A percentile compares a stretch with the other conserved stretches of the same genome.
These are phyloP conservation scores for Rhizopogon salebrosus DNA, from an alignment of 768 basidiomycete genomes.

Conservation along the genomic window DNA sequence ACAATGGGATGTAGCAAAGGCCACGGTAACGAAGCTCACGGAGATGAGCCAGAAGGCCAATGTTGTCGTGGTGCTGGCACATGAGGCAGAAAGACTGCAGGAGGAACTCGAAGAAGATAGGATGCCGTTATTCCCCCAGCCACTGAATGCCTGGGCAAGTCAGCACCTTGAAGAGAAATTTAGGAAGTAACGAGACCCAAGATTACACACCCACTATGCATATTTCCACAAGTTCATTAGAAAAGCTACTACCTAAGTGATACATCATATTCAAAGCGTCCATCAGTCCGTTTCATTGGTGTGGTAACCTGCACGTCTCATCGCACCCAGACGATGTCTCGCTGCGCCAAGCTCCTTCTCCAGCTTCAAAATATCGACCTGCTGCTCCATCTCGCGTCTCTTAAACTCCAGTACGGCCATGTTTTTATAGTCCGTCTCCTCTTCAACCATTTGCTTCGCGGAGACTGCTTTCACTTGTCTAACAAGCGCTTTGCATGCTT, in stretches of 20 bases:
- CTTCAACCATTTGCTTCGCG: conserved; percentile 72
- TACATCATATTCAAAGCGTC: background rate
- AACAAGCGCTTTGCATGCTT: conserved; percentile 95
- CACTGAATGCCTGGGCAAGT: background rate
- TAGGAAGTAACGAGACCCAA: background rate
- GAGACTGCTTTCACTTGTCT: conserved; percentile 94
- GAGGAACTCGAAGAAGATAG: background rate
- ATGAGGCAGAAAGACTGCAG: conserved; percentile 2
- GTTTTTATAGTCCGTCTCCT: conserved; percentile 79
- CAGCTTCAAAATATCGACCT: conserved; percentile 94
- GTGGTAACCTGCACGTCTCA: conserved; percentile 88
- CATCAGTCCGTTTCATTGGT: conserved; percentile 72
- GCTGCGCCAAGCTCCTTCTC: conserved; percentile 94
- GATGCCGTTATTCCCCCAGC: conserved; percentile 4
- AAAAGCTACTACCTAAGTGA: background rate
- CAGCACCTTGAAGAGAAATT: background rate
- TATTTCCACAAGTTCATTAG: background rate
- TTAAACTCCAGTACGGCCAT: conserved; percentile 97
- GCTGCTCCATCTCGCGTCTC: conserved; percentile 97
- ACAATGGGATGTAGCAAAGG: background rate
- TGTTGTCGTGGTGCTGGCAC: conserved; percentile 4
- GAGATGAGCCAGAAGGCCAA: background rate
- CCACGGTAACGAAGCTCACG: background rate
- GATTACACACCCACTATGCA: no score
- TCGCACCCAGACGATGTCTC: conserved; percentile 73